These are phyloP conservation scores for Petunia axillaris DNA, from an alignment of 257 asterid genomes.

Conservation along the genomic window DNA sequence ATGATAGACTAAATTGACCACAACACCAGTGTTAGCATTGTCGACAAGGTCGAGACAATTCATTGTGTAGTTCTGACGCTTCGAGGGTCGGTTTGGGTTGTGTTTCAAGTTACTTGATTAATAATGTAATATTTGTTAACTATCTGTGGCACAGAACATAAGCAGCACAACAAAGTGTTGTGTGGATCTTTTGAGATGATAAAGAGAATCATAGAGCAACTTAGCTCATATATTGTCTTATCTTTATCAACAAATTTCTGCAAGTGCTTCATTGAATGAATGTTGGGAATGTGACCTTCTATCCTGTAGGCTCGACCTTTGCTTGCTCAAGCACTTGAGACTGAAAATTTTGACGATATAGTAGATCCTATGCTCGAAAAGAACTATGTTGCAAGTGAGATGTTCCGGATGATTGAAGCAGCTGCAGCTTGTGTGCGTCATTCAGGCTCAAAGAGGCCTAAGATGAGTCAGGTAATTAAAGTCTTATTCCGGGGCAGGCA, in stretches of 20 bases:
- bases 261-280: neutral
- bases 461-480: constrained; percentile 69
- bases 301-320: constrained; percentile 74
- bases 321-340: constrained; percentile 70
- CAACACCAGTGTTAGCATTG: too few species aligned
- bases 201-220: neutral
- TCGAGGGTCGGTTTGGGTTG: too few species aligned
- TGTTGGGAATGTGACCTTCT: neutral
- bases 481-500: neutral
- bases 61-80: too few species aligned
- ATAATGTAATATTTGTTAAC: too few species aligned
- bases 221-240: neutral
- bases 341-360: constrained; percentile 56
- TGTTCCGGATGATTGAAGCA: constrained; percentile 88
- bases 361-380: constrained; percentile 62
- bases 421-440: constrained; percentile 93
- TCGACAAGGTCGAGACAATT: too few species aligned
- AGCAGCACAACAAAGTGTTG: too few species aligned
- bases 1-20: too few species aligned
- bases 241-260: neutral
- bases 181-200: too few species aligned
- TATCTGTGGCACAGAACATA: too few species aligned
- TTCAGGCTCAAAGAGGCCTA: constrained; percentile 74
- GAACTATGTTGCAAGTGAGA: constrained; percentile 58
- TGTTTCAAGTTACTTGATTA: too few species aligned